Conservation (phyloP, 139 green algal genomes). For the Closterium sp. region DNA sequence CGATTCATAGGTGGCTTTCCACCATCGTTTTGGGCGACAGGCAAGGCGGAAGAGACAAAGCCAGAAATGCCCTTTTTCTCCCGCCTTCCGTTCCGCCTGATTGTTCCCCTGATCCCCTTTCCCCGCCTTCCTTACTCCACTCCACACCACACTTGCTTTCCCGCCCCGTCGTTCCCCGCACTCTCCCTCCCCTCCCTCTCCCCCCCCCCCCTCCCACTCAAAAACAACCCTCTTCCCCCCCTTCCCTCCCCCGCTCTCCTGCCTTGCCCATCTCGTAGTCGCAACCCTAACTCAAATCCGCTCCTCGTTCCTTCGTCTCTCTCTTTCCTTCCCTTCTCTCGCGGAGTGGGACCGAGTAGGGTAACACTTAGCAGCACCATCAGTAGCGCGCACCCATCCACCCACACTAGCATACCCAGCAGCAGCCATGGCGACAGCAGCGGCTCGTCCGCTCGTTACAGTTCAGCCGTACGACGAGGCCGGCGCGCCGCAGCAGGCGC, state of each 20-base stretch:
- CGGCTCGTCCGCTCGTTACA: slow-evolving; percentile 78
- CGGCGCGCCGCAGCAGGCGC: slow-evolving; percentile 61
- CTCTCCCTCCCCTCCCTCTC: too few relatives aligned
- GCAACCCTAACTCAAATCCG: not conserved
- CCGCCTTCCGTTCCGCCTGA: too few relatives aligned
- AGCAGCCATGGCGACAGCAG: slow-evolving; percentile 31
- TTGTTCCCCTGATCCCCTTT: too few relatives aligned
- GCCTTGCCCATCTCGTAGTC: not conserved
- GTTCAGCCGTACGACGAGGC: slow-evolving; percentile 72
- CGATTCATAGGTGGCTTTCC: too few relatives aligned
- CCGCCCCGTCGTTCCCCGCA: too few relatives aligned
- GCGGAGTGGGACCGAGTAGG: not conserved
- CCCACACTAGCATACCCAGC: not conserved
- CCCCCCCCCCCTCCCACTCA: too few relatives aligned
- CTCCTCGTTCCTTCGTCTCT: not conserved
- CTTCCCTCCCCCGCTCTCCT: not conserved
- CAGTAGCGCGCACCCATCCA: not conserved
- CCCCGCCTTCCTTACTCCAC: too few relatives aligned
- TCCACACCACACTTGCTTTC: too few relatives aligned
- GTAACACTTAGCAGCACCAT: not conserved
- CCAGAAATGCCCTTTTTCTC: too few relatives aligned
- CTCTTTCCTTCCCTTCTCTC: not conserved
- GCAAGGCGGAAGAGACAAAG: too few relatives aligned
- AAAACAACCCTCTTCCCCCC: too few relatives aligned
- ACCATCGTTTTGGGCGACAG: too few relatives aligned